Evolutionary conservation across 2,329 filamentous ascomycete species (phyloP).

Genomic region (Colletotrichum cereale): DNA sequence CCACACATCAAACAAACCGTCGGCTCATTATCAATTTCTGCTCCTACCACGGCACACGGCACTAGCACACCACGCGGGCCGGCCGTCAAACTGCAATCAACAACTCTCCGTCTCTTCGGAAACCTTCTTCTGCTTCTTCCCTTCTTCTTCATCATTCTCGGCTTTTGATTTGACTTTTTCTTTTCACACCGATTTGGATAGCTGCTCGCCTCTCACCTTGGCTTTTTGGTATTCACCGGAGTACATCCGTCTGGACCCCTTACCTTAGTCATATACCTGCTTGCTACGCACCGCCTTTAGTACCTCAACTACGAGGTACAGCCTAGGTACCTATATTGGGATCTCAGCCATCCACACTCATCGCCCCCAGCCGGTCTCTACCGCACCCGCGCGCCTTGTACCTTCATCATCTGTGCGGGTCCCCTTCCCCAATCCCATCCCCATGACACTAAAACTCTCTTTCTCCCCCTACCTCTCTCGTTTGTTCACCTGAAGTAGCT

Average conservation of each 20-base stretch:
- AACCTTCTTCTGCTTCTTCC: background rate
- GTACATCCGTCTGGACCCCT: background rate
- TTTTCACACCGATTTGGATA: background rate
- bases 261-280: background rate
- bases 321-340: background rate
- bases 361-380: background rate
- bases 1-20: slow-evolving; percentile 13
- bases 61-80: background rate
- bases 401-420: slow-evolving; percentile 29
- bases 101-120: background rate
- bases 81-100: background rate
- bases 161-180: background rate
- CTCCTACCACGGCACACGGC: background rate
- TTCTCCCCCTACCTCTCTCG: slow-evolving; percentile 10
- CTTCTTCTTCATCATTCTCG: background rate
- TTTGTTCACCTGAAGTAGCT: slow-evolving; percentile 38
- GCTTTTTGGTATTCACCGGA: background rate
- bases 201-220: background rate
- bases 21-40: slow-evolving; percentile 1
- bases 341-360: background rate
- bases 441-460: slow-evolving; percentile 30
- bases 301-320: background rate
- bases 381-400: slow-evolving; percentile 14
- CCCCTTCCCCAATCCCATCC: slow-evolving; percentile 29
- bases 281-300: background rate